These are phyloP conservation scores for Leptosphaerulina australis DNA, from an alignment of 2,329 filamentous ascomycete genomes.

Conservation along the genomic window DNA sequence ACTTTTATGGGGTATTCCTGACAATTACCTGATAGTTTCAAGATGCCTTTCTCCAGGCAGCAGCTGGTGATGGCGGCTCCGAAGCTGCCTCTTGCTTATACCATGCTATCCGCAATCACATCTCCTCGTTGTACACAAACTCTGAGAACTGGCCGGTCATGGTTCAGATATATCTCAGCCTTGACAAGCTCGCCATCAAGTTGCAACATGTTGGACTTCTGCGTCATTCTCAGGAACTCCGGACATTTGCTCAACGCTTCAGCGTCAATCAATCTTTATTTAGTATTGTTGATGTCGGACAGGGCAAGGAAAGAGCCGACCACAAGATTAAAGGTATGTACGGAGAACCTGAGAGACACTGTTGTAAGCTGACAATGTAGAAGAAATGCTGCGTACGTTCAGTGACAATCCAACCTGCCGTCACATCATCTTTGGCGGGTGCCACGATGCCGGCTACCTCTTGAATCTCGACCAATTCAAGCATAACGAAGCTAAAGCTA, in stretches of 20 bases:
- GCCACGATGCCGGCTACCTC: slow-evolving; percentile 56
- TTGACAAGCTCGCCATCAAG: slow-evolving; percentile 54
- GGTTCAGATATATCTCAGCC: slow-evolving; percentile 55
- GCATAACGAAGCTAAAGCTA: slow-evolving; percentile 45
- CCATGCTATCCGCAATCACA: slow-evolving; percentile 50
- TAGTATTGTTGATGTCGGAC: slow-evolving; percentile 56
- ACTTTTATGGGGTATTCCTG: background rate
- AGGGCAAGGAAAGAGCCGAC: slow-evolving; percentile 55
- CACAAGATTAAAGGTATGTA: slow-evolving; percentile 53
- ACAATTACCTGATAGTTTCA: too few species aligned
- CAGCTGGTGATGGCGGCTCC: slow-evolving; percentile 52
- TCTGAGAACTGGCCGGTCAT: slow-evolving; percentile 53
- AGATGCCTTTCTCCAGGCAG: slow-evolving; percentile 51
- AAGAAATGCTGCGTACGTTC: slow-evolving; percentile 55
- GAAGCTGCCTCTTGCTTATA: slow-evolving; percentile 54
- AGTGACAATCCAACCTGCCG: slow-evolving; percentile 54
- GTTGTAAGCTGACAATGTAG: slow-evolving; percentile 12
- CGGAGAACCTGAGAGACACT: background rate
- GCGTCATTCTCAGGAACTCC: slow-evolving; percentile 48
- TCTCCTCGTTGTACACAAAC: slow-evolving; percentile 50
- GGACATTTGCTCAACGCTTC: slow-evolving; percentile 53
- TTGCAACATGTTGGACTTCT: slow-evolving; percentile 51
- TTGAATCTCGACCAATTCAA: slow-evolving; percentile 55
- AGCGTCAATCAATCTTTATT: slow-evolving; percentile 54
- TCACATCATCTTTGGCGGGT: slow-evolving; percentile 56